phyloP scores from a whole-genome alignment of 164 flowering plant species.

The Malania oleifera region DNA sequence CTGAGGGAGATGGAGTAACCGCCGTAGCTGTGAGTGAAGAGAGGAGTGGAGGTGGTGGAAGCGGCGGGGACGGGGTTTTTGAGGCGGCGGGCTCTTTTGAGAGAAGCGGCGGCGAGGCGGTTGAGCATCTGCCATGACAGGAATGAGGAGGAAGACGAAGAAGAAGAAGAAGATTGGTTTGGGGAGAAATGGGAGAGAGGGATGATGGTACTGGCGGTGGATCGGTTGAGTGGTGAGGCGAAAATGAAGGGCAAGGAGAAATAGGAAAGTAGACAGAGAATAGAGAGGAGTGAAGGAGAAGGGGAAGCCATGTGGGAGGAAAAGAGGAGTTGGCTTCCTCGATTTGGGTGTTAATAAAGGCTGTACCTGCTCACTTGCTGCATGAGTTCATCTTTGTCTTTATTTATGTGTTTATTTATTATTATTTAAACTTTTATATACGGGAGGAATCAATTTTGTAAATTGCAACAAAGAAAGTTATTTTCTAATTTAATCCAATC shows the following conservation, averaged over 20 bases:
- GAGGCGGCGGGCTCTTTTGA: constrained; percentile 48
- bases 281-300: constrained; percentile 5
- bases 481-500: too few species aligned
- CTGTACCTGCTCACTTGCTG: too few species aligned
- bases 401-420: too few species aligned
- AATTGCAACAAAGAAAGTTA: too few species aligned
- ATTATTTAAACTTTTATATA: too few species aligned
- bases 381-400: too few species aligned
- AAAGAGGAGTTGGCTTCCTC: too few species aligned
- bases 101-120: constrained; percentile 32
- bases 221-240: constrained; percentile 7
- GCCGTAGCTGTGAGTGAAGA: constrained; percentile 49
- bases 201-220: constrained; percentile 18
- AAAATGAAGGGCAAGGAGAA: constrained; percentile 9
- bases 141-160: neutral
- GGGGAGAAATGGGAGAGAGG: constrained; percentile 22
- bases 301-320: constrained; percentile 25
- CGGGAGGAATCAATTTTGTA: too few species aligned
- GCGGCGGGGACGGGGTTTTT: constrained; percentile 26
- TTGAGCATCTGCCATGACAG: constrained; percentile 21
- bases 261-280: constrained; percentile 14
- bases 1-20: constrained; percentile 51
- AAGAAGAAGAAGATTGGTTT: constrained; percentile 21
- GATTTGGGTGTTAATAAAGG: too few species aligned
- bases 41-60: constrained; percentile 21